phyloP scores from a whole-genome alignment of 2,329 filamentous ascomycete species.

The Periglandula ipomoeae region DNA sequence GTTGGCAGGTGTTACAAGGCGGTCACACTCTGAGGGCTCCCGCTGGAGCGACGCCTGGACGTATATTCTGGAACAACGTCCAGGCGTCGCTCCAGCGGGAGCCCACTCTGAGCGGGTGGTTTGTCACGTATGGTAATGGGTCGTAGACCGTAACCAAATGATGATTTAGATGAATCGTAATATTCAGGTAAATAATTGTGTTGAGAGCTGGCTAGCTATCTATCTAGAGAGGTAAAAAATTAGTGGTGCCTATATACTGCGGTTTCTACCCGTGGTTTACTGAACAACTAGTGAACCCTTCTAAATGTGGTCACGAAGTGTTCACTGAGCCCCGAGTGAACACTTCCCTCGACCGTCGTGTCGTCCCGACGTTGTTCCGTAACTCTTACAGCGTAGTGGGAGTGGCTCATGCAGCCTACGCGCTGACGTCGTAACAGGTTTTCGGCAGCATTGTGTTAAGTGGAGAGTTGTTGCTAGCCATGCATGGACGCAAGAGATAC shows the following conservation, averaged over 20 bases:
- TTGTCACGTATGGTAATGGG: neutral
- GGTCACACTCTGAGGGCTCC: neutral
- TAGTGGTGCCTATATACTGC: neutral
- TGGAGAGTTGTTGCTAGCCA: too few species aligned
- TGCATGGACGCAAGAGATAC: too few species aligned
- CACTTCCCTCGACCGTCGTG: neutral
- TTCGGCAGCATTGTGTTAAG: too few species aligned
- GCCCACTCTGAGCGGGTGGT: too few species aligned
- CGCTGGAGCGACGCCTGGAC: too few species aligned
- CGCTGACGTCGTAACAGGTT: neutral
- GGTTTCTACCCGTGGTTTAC: neutral
- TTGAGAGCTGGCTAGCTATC: neutral
- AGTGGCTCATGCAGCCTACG: neutral
- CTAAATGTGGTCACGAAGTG: neutral
- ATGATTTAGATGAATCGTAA: neutral
- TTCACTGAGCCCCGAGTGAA: too few species aligned
- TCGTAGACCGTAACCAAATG: neutral
- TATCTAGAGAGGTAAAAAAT: neutral
- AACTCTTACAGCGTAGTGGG: neutral
- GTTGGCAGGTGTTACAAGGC: neutral
- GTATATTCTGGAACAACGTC: too few species aligned
- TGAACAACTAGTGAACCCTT: neutral
- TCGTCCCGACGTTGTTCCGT: neutral
- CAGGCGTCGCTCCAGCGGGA: too few species aligned
- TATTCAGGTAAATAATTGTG: neutral